A percentile compares a stretch with the other conserved stretches of the same genome.
phyloP scores from a whole-genome alignment of 2,329 filamentous ascomycete genomes.

The Arthroderma sp. region DNA sequence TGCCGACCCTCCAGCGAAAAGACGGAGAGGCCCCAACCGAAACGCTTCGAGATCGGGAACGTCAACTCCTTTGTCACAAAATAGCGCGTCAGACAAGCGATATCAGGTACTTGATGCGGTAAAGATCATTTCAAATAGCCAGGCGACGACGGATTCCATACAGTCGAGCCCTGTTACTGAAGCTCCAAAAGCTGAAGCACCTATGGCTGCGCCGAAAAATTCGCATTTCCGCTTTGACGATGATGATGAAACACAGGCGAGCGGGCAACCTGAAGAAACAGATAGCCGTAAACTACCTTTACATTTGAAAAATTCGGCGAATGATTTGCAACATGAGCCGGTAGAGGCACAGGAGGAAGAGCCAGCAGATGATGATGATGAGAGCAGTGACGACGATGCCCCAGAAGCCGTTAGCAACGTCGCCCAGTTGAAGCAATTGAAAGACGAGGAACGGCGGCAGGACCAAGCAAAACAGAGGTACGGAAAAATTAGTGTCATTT shows the following conservation, averaged over 20 bases:
- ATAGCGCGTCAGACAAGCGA: neutral
- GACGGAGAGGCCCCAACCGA: constrained; percentile 1
- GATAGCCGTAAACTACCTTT: neutral
- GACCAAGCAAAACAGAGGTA: constrained; percentile 26
- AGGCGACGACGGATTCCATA: constrained; percentile 3
- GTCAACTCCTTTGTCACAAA: neutral
- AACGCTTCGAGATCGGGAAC: constrained; percentile 1
- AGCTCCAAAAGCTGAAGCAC: neutral
- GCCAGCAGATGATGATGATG: constrained; percentile 17
- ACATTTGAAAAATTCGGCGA: too few species aligned
- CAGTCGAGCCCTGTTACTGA: neutral
- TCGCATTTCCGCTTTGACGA: constrained; percentile 28
- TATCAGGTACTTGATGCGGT: constrained; percentile 8
- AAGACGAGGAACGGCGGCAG: constrained; percentile 25
- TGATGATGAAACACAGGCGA: constrained; percentile 17
- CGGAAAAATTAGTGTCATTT: constrained; percentile 12
- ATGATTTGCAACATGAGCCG: too few species aligned
- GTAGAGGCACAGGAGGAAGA: constrained; percentile 1
- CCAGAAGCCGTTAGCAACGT: constrained; percentile 30
- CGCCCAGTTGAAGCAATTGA: constrained; percentile 25
- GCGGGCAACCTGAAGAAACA: constrained; percentile 12
- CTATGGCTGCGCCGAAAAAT: constrained; percentile 11
- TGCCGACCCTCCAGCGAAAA: constrained; percentile 4
- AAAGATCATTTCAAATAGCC: constrained; percentile 4
- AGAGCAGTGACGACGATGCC: constrained; percentile 28